Base-by-base conservation (phyloP, 768 basidiomycete genomes). In the Termitomyces eurrhizus region DNA sequence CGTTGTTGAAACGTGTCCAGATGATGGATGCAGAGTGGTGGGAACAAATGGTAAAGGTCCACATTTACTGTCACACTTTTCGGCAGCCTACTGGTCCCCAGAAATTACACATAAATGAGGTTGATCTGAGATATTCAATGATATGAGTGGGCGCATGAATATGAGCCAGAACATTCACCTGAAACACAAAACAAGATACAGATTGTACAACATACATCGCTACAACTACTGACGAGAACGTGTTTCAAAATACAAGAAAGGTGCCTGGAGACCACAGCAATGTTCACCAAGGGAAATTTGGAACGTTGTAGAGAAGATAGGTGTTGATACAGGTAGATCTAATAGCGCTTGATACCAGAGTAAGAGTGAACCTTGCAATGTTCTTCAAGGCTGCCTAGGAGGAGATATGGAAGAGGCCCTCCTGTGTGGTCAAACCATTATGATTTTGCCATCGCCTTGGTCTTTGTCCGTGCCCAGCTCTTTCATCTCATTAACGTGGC, bases 361-460 rank as follows among this genome's bases (percentile, higher is more conserved):
- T 54, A 5, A 29, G 11, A 32, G 18, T n/a, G 18, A n/a, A 32
- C n/a, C 9, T n/a, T 11, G 3, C 21, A 21, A 12, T n/a, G 12
- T 55, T 41, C 12, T 7, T 59, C 29, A 35, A 2, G 51, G 26
- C 18, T 24, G 52, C 18, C 37, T 29, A n/a, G 42, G 37, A 39
- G 55, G 55, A 36, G 56, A 35, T 18, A 18, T 3, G n/a, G n/a
- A n/a, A n/a, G 55, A 29, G 13, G 51, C 14, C 16, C n/a, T 32
- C 37, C 51, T 48, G 7, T 56, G 58, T 7, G 59, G 62, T 9
- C 58, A 59, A 16, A 60, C 45, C 62, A 63, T 63, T 26, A 50
- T 55, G 21, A 63, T 60, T 26, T 60, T 36, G 8, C 32, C 45
- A 36, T 60, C 59, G 16, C 54, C 59, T 21, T 13, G 35, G 13